Evolutionary conservation across 371 early-diverging fungal genomes (phyloP).

Genomic region (Umbelopsis sp.): DNA sequence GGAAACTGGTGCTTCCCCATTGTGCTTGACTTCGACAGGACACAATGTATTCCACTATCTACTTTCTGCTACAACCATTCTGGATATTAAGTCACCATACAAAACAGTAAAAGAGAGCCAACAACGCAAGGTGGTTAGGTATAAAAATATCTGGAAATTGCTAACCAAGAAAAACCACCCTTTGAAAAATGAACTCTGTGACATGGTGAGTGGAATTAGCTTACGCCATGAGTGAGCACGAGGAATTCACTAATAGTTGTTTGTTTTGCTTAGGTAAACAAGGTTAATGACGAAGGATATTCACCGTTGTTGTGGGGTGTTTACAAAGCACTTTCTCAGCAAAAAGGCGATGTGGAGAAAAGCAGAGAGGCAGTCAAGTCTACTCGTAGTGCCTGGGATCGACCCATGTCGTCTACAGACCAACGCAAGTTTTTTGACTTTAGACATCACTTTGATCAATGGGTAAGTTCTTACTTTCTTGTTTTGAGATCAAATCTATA

Average conservation of each 20-base stretch:
- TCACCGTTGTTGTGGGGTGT: conserved; percentile 32
- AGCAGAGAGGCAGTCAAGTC: conserved; percentile 17
- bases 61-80: conserved; percentile 17
- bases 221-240: not conserved
- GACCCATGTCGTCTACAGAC: not conserved
- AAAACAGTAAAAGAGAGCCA: not conserved
- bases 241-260: not conserved
- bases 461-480: not conserved
- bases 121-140: not conserved
- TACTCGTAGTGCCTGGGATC: not conserved
- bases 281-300: conserved; percentile 32
- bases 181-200: not conserved
- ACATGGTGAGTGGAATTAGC: not conserved
- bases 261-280: conserved; percentile 31
- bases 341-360: conserved; percentile 28
- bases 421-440: not conserved
- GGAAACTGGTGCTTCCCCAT: conserved; percentile 31
- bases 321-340: conserved; percentile 22
- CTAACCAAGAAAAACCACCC: not conserved
- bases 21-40: conserved; percentile 24
- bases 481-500: too few relatives aligned
- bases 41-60: conserved; percentile 48
- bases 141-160: not conserved
- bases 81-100: conserved; percentile 11
- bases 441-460: conserved; percentile 5